Conservation (phyloP, 1,284 basidiomycete species). For the Phlebopus sp. region DNA sequence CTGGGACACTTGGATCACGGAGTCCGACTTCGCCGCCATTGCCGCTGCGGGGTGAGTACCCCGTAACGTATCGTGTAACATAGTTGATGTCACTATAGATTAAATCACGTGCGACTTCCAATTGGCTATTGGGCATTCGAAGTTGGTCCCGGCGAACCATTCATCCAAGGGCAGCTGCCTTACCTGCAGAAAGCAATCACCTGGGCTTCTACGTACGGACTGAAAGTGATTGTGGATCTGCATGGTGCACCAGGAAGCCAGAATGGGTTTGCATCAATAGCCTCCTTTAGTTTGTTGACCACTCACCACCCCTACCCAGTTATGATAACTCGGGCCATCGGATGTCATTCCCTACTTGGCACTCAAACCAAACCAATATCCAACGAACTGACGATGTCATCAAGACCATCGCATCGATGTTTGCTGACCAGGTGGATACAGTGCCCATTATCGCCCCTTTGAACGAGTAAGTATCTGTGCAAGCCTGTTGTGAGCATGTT, state of each 20-base stretch:
- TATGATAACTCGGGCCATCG: conserved; percentile 86
- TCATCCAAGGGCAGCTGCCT: conserved; percentile 74
- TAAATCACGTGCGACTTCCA: conserved; percentile 86
- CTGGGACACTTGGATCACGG: conserved; percentile 83
- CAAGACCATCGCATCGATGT: conserved; percentile 59
- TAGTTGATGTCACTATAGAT: conserved; percentile 34
- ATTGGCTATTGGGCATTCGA: conserved; percentile 95
- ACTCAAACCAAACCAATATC: conserved; percentile 62
- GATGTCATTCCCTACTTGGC: conserved; percentile 69
- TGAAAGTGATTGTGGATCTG: conserved; percentile 83
- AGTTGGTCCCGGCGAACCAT: conserved; percentile 77
- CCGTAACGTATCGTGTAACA: not conserved
- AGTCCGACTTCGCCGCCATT: conserved; percentile 71
- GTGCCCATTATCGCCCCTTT: conserved; percentile 75
- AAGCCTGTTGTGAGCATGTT: not conserved
- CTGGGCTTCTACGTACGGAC: conserved; percentile 74
- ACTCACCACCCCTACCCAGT: conserved; percentile 33
- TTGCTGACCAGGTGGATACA: conserved; percentile 50
- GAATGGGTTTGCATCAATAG: conserved; percentile 55
- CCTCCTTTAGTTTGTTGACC: not conserved
- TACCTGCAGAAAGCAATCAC: conserved; percentile 71
- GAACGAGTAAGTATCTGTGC: conserved; percentile 59
- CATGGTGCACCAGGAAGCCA: conserved; percentile 86
- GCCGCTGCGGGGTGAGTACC: conserved; percentile 62
- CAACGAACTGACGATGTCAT: conserved; percentile 71